Percentiles rank a stretch among this genome's conserved stretches.
Evolutionary conservation across 257 asterid species (phyloP).

Genomic region (Penstemon davidsonii): DNA sequence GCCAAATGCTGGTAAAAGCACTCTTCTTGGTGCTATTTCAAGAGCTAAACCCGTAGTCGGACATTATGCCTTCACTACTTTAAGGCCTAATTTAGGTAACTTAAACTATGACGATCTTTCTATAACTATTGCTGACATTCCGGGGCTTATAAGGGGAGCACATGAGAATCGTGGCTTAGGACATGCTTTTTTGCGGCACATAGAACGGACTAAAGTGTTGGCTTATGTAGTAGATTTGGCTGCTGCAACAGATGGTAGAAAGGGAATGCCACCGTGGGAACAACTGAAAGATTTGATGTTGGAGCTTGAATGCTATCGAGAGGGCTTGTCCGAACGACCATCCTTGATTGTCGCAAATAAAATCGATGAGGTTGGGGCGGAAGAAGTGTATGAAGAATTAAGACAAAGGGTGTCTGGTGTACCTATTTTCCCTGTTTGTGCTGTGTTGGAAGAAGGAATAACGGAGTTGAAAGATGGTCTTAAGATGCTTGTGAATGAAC

Average conservation of each 20-base stretch:
- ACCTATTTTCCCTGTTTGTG: conserved; percentile 78
- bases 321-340: conserved; percentile 68
- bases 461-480: conserved; percentile 69
- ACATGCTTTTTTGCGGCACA: conserved; percentile 85
- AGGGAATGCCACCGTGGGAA: conserved; percentile 84
- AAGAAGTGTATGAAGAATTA: conserved; percentile 63
- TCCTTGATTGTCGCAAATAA: conserved; percentile 84
- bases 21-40: conserved; percentile 88
- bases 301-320: conserved; percentile 73
- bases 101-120: conserved; percentile 66
- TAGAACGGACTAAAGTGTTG: conserved; percentile 80
- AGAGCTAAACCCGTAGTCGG: conserved; percentile 84
- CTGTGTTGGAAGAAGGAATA: conserved; percentile 83
- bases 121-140: conserved; percentile 87
- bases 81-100: conserved; percentile 87
- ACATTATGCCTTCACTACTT: conserved; percentile 91
- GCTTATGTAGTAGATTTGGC: conserved; percentile 86
- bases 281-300: conserved; percentile 68
- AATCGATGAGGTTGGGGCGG: conserved; percentile 80
- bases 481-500: conserved; percentile 66
- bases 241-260: conserved; percentile 60
- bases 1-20: conserved; percentile 97
- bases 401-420: conserved; percentile 60
- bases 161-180: conserved; percentile 93
- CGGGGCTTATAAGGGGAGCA: conserved; percentile 86